A percentile compares a stretch with the other conserved stretches of the same genome.
Evolutionary conservation across 2,329 filamentous ascomycete species (phyloP).

Genomic region (Chrysoporthe puriensis): DNA sequence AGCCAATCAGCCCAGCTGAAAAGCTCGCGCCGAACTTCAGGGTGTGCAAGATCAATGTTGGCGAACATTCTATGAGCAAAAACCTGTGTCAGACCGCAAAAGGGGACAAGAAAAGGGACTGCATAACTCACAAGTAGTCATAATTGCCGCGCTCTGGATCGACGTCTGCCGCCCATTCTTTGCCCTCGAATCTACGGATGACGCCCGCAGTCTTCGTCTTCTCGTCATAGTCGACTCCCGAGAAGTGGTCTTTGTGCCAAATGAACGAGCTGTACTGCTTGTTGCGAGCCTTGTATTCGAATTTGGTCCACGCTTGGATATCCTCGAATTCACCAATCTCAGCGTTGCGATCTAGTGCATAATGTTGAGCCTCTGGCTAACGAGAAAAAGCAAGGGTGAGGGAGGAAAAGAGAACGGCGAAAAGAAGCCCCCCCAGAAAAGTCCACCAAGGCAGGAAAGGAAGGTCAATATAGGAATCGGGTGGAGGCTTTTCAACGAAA

Average conservation of each 20-base stretch:
- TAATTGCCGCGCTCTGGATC: conserved; percentile 65
- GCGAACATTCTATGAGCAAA: conserved; percentile 37
- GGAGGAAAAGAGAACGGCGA: too few species aligned
- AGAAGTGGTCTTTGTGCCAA: conserved; percentile 71
- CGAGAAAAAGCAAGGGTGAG: background rate
- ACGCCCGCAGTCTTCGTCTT: conserved; percentile 53
- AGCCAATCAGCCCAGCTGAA: conserved; percentile 40
- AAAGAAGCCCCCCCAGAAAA: background rate
- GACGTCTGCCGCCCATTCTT: conserved; percentile 64
- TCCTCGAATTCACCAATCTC: conserved; percentile 59
- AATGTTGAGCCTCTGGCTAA: conserved; percentile 2
- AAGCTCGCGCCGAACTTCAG: conserved; percentile 37
- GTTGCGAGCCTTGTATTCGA: conserved; percentile 64
- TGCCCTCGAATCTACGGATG: conserved; percentile 66
- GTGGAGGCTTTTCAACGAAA: background rate
- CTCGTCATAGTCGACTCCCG: conserved; percentile 68
- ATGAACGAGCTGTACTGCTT: conserved; percentile 63
- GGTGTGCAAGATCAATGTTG: conserved; percentile 39
- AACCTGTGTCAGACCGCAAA: background rate
- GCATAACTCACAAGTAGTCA: conserved; percentile 39
- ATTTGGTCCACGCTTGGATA: conserved; percentile 70
- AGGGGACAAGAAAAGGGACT: background rate
- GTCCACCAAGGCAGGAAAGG: too few species aligned
- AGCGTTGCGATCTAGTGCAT: conserved; percentile 53
- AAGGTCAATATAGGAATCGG: background rate